Evolutionary conservation across 352 stramenopile genomes (phyloP).

Genomic region (Phytophthora nicotianae): DNA sequence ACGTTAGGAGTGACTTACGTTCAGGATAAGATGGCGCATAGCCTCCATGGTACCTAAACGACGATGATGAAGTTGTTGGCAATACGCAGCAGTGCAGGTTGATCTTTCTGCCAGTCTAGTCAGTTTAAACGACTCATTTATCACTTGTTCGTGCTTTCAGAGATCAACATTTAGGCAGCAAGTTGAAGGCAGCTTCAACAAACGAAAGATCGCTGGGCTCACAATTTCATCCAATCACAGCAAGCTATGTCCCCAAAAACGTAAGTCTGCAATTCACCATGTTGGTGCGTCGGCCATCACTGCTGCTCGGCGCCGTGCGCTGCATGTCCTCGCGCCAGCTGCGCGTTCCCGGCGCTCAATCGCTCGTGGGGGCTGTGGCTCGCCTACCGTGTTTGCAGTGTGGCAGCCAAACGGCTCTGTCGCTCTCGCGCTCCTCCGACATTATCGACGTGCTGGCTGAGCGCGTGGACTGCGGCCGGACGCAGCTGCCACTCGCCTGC

Average conservation of each 20-base stretch:
- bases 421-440: conserved; percentile 24
- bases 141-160: too few relatives aligned
- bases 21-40: not conserved
- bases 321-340: conserved; percentile 21
- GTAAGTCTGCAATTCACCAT: conserved; percentile 21
- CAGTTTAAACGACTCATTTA: too few relatives aligned
- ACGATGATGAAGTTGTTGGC: not conserved
- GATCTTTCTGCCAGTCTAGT: not conserved
- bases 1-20: not conserved
- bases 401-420: conserved; percentile 20
- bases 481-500: conserved; percentile 53
- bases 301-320: conserved; percentile 12
- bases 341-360: conserved; percentile 21
- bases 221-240: conserved; percentile 12
- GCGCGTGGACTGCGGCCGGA: conserved; percentile 39
- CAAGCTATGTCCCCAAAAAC: not conserved
- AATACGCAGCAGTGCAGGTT: not conserved
- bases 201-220: not conserved
- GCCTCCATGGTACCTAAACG: not conserved
- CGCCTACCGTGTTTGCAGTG: conserved; percentile 60
- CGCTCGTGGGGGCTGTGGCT: conserved; percentile 42
- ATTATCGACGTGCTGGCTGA: conserved; percentile 29
- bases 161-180: too few relatives aligned
- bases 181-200: not conserved
- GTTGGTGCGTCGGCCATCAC: conserved; percentile 6